Percentiles rank a stretch among this genome's conserved stretches.
phyloP scores from a whole-genome alignment of 306 rosid genomes.

The Vigna radiata region DNA sequence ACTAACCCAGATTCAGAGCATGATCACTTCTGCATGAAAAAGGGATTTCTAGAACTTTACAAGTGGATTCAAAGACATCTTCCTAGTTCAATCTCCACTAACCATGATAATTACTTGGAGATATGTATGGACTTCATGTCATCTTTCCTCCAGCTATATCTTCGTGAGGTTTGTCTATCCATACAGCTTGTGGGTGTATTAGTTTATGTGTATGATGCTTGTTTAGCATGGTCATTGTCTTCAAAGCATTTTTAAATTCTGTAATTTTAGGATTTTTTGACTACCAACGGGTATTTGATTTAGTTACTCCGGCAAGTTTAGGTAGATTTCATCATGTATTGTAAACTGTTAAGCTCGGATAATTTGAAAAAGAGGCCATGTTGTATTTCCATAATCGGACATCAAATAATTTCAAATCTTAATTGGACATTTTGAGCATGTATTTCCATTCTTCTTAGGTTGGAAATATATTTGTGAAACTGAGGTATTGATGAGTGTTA shows the following conservation, averaged over 20 bases:
- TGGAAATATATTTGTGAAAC: slow-evolving; percentile 29
- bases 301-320: slow-evolving; percentile 11
- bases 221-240: slow-evolving; percentile 15
- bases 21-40: slow-evolving; percentile 54
- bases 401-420: slow-evolving; percentile 17
- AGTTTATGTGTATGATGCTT: slow-evolving; percentile 29
- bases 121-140: slow-evolving; percentile 70
- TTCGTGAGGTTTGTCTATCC: slow-evolving; percentile 70
- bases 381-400: no score
- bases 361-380: not conserved
- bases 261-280: not conserved
- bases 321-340: slow-evolving; percentile 26
- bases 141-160: slow-evolving; percentile 77
- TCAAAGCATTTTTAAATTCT: slow-evolving; percentile 13
- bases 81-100: slow-evolving; percentile 54
- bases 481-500: slow-evolving; percentile 26
- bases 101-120: slow-evolving; percentile 55
- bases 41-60: slow-evolving; percentile 67
- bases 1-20: slow-evolving; percentile 47
- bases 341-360: slow-evolving; percentile 7
- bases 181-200: slow-evolving; percentile 30
- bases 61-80: slow-evolving; percentile 80
- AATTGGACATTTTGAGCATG: slow-evolving; percentile 23
- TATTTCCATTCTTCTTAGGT: slow-evolving; percentile 11
- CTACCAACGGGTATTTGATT: not conserved